These are phyloP conservation scores for Erodium maritimum DNA, from an alignment of 345 rosid species.

Conservation along the genomic window DNA sequence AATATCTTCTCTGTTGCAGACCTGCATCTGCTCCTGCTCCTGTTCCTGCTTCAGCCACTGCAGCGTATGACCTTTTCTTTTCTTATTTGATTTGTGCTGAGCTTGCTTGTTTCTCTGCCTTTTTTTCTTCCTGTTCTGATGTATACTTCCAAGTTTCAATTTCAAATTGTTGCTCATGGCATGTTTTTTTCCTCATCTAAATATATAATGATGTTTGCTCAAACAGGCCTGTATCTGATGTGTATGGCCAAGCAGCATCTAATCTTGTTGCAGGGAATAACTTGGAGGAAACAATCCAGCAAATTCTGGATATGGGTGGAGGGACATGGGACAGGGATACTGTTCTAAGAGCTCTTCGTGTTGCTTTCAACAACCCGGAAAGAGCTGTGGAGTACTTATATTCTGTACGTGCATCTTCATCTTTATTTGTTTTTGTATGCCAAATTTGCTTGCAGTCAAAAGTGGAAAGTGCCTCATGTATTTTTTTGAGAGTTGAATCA, in stretches of 20 bases:
- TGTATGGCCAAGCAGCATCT: constrained; percentile 77
- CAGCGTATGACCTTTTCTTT: constrained; percentile 14
- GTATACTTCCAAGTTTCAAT: background rate
- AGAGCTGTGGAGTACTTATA: constrained; percentile 96
- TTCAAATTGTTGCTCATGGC: background rate
- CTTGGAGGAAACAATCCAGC: constrained; percentile 70
- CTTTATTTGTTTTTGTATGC: background rate
- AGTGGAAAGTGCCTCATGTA: no score
- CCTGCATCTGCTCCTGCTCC: constrained; percentile 21
- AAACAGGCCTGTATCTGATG: constrained; percentile 44
- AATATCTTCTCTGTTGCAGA: constrained; percentile 13
- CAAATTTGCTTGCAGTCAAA: background rate
- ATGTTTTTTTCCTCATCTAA: background rate
- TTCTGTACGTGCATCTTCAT: constrained; percentile 37
- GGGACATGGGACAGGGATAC: constrained; percentile 87
- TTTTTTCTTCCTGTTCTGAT: background rate
- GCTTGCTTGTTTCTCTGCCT: background rate
- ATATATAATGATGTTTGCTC: constrained; percentile 6
- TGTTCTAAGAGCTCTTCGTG: constrained; percentile 85
- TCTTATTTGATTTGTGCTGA: background rate
- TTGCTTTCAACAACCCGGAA: constrained; percentile 89
- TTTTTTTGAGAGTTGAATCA: no score
- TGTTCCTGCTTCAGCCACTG: constrained; percentile 21
- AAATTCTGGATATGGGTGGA: constrained; percentile 95
- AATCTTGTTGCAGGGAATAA: constrained; percentile 75